Percentiles rank a stretch among this genome's conserved stretches.
Conservation (phyloP, 2,329 filamentous ascomycete genomes). For the Fusarium robinianum region DNA sequence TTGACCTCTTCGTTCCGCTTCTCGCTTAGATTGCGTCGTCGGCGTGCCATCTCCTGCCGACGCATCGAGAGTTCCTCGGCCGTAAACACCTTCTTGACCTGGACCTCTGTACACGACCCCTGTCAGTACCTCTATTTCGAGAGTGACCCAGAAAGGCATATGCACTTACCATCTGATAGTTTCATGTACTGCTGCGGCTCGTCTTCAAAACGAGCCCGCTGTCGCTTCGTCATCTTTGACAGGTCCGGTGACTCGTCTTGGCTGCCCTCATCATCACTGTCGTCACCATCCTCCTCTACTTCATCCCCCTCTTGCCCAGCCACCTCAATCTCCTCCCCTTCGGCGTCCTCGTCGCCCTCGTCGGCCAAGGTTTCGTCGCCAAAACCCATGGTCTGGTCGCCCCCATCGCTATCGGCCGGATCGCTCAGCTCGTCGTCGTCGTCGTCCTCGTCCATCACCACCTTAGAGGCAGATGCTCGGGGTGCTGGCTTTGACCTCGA, state of each 20-base stretch:
- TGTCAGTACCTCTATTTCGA: too few species aligned
- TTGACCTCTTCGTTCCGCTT: constrained; percentile 69
- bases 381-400: constrained; percentile 45
- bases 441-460: constrained; percentile 49
- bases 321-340: constrained; percentile 48
- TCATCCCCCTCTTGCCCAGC: constrained; percentile 47
- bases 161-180: constrained; percentile 59
- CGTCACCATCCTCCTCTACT: constrained; percentile 47
- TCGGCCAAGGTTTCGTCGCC: constrained; percentile 52
- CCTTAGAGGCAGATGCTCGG: constrained; percentile 41
- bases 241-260: constrained; percentile 58
- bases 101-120: constrained; percentile 59
- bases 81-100: constrained; percentile 65
- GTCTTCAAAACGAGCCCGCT: constrained; percentile 63
- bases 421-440: constrained; percentile 61
- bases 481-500: constrained; percentile 44
- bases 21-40: constrained; percentile 65
- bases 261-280: constrained; percentile 52
- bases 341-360: constrained; percentile 53
- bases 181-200: constrained; percentile 61
- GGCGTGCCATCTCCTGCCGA: constrained; percentile 64
- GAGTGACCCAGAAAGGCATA: background rate
- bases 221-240: constrained; percentile 64
- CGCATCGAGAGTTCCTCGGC: constrained; percentile 66
- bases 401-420: constrained; percentile 54